These are phyloP conservation scores for button mushroom (Agaricus bisporus) DNA, from an alignment of 768 basidiomycete genomes.

Conservation along the genomic window DNA sequence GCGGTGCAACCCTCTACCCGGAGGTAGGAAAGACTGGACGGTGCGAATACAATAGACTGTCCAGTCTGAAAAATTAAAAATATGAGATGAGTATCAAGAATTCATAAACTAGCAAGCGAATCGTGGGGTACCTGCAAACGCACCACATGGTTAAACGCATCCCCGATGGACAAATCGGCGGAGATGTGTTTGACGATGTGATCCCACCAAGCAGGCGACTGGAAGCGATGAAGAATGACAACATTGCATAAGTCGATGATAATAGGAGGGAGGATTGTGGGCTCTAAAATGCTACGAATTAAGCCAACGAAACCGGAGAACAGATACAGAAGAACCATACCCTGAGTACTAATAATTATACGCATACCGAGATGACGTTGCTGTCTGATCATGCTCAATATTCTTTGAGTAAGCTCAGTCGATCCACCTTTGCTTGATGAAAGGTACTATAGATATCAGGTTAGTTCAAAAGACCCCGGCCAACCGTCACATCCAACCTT, in stretches of 20 bases:
- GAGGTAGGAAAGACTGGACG: slow-evolving; percentile 50
- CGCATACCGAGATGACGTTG: slow-evolving; percentile 71
- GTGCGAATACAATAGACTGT: slow-evolving; percentile 62
- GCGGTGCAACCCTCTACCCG: neutral
- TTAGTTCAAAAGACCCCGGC: neutral
- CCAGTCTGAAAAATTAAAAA: slow-evolving; percentile 45
- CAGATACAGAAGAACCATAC: slow-evolving; percentile 21
- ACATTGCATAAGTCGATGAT: slow-evolving; percentile 63
- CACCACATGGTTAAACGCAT: slow-evolving; percentile 64
- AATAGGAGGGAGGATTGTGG: slow-evolving; percentile 64
- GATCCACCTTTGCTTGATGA: slow-evolving; percentile 33
- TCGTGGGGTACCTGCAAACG: slow-evolving; percentile 44
- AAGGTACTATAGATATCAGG: slow-evolving; percentile 43
- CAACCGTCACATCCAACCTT: slow-evolving; percentile 36
- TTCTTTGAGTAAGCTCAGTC: slow-evolving; percentile 49
- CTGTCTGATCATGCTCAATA: slow-evolving; percentile 57
- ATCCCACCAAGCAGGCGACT: slow-evolving; percentile 72
- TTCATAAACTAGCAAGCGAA: neutral
- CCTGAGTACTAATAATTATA: slow-evolving; percentile 72
- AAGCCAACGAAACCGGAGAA: neutral
- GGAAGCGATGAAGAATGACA: slow-evolving; percentile 66
- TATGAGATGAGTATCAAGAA: neutral
- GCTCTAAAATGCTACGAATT: slow-evolving; percentile 36
- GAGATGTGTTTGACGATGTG: slow-evolving; percentile 65
- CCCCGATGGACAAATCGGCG: slow-evolving; percentile 48